A percentile compares a stretch with the other conserved stretches of the same genome.
Evolutionary conservation across 1,284 basidiomycete genomes (phyloP).

Genomic region (Fomitopsis palustris): DNA sequence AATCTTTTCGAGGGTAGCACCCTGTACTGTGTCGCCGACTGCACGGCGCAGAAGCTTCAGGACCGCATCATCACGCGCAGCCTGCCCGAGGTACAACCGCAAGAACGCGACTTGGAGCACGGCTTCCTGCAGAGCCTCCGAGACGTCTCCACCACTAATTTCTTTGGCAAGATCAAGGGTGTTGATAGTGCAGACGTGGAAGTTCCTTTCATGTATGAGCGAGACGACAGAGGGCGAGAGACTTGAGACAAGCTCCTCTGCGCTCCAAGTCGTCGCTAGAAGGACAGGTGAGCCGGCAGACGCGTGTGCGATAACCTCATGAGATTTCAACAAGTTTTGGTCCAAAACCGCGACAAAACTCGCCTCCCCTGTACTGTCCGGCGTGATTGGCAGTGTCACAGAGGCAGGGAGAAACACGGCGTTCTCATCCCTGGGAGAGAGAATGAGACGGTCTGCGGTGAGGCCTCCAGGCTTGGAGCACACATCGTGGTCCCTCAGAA

Average conservation of each 20-base stretch:
- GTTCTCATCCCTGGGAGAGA: slow-evolving; percentile 43
- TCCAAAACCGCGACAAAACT: slow-evolving; percentile 77
- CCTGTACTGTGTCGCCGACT: slow-evolving; percentile 40
- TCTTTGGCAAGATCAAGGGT: slow-evolving; percentile 33
- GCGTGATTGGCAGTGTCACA: slow-evolving; percentile 47
- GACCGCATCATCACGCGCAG: slow-evolving; percentile 51
- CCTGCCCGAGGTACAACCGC: slow-evolving; percentile 65
- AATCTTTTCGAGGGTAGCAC: slow-evolving; percentile 43
- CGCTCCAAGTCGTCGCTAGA: slow-evolving; percentile 58
- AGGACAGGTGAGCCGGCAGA: slow-evolving; percentile 57
- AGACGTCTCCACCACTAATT: slow-evolving; percentile 25
- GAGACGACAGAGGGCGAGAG: slow-evolving; percentile 41
- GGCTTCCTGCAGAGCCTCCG: slow-evolving; percentile 46
- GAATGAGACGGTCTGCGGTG: slow-evolving; percentile 54
- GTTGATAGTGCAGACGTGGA: slow-evolving; percentile 62
- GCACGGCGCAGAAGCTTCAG: slow-evolving; percentile 44
- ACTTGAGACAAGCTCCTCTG: slow-evolving; percentile 54
- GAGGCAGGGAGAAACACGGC: slow-evolving; percentile 42
- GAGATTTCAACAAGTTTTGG: slow-evolving; percentile 61
- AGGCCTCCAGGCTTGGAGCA: slow-evolving; percentile 71
- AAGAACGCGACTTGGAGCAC: slow-evolving; percentile 65
- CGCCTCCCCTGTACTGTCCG: slow-evolving; percentile 40
- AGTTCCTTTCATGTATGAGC: slow-evolving; percentile 42
- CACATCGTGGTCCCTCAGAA: slow-evolving; percentile 62
- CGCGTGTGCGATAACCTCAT: slow-evolving; percentile 57